Conservation (phyloP, 768 basidiomycete genomes). For the Rhodosporidiobolus odoratus region DNA sequence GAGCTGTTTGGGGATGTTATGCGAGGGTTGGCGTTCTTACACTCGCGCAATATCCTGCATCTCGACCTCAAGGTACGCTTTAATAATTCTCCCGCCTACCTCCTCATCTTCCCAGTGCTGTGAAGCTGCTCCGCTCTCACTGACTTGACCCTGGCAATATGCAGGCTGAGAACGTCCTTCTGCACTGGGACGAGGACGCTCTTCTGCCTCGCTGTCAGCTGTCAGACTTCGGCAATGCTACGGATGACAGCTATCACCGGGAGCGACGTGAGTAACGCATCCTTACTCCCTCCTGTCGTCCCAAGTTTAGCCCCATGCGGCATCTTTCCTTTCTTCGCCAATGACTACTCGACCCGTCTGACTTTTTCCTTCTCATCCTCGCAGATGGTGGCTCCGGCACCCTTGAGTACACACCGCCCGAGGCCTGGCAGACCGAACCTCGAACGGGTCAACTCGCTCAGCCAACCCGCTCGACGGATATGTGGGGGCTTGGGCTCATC, state of each 20-base stretch:
- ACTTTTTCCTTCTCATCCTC: neutral
- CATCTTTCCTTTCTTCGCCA: neutral
- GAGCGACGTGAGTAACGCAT: slow-evolving; percentile 41
- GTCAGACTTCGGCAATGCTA: slow-evolving; percentile 47
- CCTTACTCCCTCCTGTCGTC: neutral
- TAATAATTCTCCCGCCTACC: neutral
- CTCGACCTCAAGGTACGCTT: slow-evolving; percentile 37
- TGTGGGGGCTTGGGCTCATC: slow-evolving; percentile 49
- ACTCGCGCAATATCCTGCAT: slow-evolving; percentile 31
- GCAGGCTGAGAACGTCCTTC: slow-evolving; percentile 37
- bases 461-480: slow-evolving; percentile 47
- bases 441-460: slow-evolving; percentile 30
- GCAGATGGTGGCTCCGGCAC: slow-evolving; percentile 35
- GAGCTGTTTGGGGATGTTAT: slow-evolving; percentile 47
- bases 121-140: neutral
- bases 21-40: slow-evolving; percentile 46
- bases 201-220: slow-evolving; percentile 46
- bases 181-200: slow-evolving; percentile 35
- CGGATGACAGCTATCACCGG: slow-evolving; percentile 41
- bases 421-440: slow-evolving; percentile 3
- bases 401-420: slow-evolving; percentile 29
- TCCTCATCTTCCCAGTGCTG: neutral
- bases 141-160: neutral
- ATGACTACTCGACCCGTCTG: neutral
- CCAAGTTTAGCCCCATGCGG: neutral